Conservation (phyloP, 2,329 filamentous ascomycete species). For the Alternaria gansuensis region DNA sequence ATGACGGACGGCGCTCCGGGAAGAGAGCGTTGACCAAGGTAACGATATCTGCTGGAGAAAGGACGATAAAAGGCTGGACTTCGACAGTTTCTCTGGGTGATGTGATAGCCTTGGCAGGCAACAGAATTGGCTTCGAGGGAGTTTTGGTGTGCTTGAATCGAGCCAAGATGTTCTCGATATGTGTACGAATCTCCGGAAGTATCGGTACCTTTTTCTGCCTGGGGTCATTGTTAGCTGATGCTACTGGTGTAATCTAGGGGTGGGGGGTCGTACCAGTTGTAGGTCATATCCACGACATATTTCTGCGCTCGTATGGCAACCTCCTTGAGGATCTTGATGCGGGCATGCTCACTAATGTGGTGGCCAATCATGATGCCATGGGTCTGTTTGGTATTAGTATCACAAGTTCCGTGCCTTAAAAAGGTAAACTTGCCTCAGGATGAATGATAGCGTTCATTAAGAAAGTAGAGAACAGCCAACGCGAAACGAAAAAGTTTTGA, state of each 20-base stretch:
- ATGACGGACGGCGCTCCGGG: conserved; percentile 74
- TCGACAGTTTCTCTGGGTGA: conserved; percentile 79
- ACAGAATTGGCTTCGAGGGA: conserved; percentile 65
- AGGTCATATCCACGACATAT: conserved; percentile 78
- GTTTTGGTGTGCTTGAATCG: conserved; percentile 63
- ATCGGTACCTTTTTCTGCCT: conserved; percentile 70
- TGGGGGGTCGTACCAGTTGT: conserved; percentile 66
- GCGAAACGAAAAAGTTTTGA: conserved; percentile 83
- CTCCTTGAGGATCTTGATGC: conserved; percentile 76
- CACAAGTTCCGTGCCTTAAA: conserved; percentile 20
- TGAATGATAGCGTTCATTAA: conserved; percentile 84
- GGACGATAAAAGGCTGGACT: conserved; percentile 79
- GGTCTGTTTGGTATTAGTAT: conserved; percentile 57
- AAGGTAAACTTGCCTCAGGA: conserved; percentile 72
- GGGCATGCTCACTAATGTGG: conserved; percentile 88
- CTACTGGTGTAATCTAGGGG: conserved; percentile 26
- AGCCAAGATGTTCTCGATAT: conserved; percentile 75
- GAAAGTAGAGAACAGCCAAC: conserved; percentile 92
- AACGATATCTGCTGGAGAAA: conserved; percentile 80
- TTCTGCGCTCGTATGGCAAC: conserved; percentile 82
- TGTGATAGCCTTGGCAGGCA: conserved; percentile 75
- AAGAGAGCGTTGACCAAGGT: conserved; percentile 86
- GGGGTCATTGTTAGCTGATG: conserved; percentile 35
- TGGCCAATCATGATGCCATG: conserved; percentile 80
- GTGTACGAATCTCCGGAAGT: conserved; percentile 68